Evolutionary conservation across 1,139 yeast species (phyloP).

Genomic region (Yamadazyma spencermartinsiae): DNA sequence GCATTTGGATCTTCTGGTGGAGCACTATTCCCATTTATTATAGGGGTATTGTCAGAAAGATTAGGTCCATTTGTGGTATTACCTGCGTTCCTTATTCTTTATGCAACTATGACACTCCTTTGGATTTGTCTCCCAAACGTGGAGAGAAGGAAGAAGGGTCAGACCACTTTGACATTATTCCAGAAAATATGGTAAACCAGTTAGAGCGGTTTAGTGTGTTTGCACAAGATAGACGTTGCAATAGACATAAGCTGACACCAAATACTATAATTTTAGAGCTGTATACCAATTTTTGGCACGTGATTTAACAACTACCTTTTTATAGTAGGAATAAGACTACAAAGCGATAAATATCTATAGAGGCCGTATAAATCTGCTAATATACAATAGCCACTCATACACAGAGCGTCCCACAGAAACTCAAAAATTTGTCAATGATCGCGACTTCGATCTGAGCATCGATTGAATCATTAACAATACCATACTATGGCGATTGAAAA

Average conservation of each 20-base stretch:
- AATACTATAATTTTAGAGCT: no score
- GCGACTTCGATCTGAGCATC: neutral
- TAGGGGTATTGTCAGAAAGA: conserved; percentile 53
- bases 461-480: neutral
- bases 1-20: conserved; percentile 67
- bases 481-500: conserved; percentile 41
- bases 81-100: conserved; percentile 49
- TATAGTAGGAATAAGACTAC: no score
- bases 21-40: conserved; percentile 56
- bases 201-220: conserved; percentile 4
- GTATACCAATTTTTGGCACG: no score
- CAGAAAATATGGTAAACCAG: neutral
- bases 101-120: conserved; percentile 33
- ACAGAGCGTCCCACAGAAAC: no score
- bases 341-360: neutral
- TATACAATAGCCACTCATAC: no score
- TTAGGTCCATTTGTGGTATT: conserved; percentile 56
- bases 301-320: no score
- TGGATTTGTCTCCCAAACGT: conserved; percentile 52
- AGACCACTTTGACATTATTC: conserved; percentile 1
- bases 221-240: no score
- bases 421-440: no score
- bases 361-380: no score
- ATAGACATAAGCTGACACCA: no score
- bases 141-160: conserved; percentile 19